phyloP scores from a whole-genome alignment of 495 filamentous ascomycete genomes.

The Neurospora sublineolata region DNA sequence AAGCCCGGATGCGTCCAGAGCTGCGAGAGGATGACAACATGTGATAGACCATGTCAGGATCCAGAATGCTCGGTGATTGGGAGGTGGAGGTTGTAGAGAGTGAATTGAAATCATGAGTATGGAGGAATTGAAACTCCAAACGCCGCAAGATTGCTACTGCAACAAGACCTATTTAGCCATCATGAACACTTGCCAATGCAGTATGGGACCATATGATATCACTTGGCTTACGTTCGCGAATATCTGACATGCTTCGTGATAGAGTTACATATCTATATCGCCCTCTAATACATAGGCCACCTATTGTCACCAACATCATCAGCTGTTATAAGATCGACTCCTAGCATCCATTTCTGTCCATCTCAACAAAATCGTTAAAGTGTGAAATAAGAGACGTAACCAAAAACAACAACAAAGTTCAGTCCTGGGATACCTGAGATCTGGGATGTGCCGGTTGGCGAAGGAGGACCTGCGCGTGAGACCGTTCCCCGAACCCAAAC shows the following conservation, averaged over 20 bases:
- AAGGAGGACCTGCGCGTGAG: not conserved
- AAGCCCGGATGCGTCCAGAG: not conserved
- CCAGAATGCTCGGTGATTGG: not conserved
- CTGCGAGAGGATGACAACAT: not conserved
- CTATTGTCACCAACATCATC: not conserved
- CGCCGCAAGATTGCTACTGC: not conserved
- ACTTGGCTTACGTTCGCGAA: not conserved
- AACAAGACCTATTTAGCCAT: not conserved
- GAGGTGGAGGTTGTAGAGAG: not conserved
- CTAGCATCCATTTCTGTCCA: not conserved
- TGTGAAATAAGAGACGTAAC: not conserved
- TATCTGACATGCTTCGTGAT: not conserved
- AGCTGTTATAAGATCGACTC: not conserved
- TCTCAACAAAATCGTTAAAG: not conserved
- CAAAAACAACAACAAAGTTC: not conserved
- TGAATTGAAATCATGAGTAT: not conserved
- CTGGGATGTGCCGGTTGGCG: not conserved
- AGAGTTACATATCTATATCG: not conserved
- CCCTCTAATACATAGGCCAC: not conserved
- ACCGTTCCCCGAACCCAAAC: not conserved
- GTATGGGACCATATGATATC: not conserved
- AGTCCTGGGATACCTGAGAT: not conserved
- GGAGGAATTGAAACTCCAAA: not conserved
- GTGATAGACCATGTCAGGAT: not conserved
- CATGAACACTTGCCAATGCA: constrained; percentile 1